A percentile compares a stretch with the other conserved stretches of the same genome.
Conservation (phyloP, 768 basidiomycete species). For the Podaxis sp. region DNA sequence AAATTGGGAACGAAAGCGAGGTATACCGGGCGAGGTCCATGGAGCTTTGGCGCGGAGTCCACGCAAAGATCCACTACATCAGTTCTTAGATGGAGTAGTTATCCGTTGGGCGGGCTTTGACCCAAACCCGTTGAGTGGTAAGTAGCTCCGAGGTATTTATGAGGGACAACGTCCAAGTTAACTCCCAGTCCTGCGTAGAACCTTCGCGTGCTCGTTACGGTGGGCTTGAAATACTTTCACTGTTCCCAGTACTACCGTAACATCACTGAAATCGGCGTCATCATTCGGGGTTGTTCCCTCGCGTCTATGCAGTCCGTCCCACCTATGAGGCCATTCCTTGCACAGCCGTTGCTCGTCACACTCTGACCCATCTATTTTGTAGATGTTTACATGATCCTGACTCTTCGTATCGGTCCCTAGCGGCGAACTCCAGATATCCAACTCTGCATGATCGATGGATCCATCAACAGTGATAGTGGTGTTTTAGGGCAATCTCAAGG, state of each 20-base stretch:
- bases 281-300: neutral
- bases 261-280: neutral
- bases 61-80: neutral
- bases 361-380: neutral
- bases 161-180: no score
- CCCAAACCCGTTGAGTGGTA: neutral
- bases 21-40: neutral
- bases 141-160: no score
- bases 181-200: no score
- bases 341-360: neutral
- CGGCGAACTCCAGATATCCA: neutral
- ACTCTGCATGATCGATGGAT: neutral
- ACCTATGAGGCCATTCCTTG: neutral
- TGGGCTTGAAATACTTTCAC: no score
- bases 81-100: neutral
- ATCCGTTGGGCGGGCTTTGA: neutral
- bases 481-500: no score
- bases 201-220: no score
- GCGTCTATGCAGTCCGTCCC: neutral
- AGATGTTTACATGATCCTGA: neutral
- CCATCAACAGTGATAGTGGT: no score
- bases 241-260: neutral
- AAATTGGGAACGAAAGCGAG: neutral
- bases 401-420: neutral
- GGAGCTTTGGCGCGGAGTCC: neutral